These are phyloP conservation scores for Sugiyamaella pinicola DNA, from an alignment of 1,139 yeast genomes.

Conservation along the genomic window DNA sequence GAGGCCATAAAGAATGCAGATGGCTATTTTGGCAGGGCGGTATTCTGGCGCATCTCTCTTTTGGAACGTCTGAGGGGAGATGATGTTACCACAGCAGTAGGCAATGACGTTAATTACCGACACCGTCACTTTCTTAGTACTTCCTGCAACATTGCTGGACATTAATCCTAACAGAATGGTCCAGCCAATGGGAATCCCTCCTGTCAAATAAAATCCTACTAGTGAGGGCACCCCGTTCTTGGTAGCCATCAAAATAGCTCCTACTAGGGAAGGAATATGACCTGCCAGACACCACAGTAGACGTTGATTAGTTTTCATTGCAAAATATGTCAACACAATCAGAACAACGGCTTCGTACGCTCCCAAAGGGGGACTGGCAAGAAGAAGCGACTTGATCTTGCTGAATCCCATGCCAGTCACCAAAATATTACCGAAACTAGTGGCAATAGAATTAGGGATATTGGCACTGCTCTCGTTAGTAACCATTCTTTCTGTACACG, in stretches of 20 bases:
- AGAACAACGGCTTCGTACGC: conserved; percentile 32
- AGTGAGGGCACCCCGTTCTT: conserved; percentile 30
- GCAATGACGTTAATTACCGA: conserved; percentile 53
- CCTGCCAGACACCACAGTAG: conserved; percentile 46
- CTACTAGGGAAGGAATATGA: conserved; percentile 35
- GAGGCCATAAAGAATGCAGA: conserved; percentile 43
- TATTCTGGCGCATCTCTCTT: conserved; percentile 53
- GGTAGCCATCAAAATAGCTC: conserved; percentile 33
- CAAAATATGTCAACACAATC: conserved; percentile 27
- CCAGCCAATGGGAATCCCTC: conserved; percentile 45
- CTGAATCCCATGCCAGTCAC: conserved; percentile 37
- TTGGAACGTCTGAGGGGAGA: conserved; percentile 58
- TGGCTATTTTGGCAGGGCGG: conserved; percentile 48
- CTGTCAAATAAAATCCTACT: conserved; percentile 34
- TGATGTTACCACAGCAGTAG: conserved; percentile 56
- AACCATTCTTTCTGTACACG: too few species aligned
- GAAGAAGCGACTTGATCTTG: conserved; percentile 30
- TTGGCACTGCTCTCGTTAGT: conserved; percentile 48
- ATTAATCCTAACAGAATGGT: conserved; percentile 52
- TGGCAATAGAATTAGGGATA: conserved; percentile 53
- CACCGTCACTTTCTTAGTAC: conserved; percentile 65
- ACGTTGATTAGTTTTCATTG: conserved; percentile 38
- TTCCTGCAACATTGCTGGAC: conserved; percentile 66
- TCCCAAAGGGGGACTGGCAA: conserved; percentile 35
- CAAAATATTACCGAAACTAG: conserved; percentile 39